Percentiles rank a stretch among this genome's conserved stretches.
These are phyloP conservation scores for Endocarpon pusillum DNA, from an alignment of 495 filamentous ascomycete species.

Conservation along the genomic window DNA sequence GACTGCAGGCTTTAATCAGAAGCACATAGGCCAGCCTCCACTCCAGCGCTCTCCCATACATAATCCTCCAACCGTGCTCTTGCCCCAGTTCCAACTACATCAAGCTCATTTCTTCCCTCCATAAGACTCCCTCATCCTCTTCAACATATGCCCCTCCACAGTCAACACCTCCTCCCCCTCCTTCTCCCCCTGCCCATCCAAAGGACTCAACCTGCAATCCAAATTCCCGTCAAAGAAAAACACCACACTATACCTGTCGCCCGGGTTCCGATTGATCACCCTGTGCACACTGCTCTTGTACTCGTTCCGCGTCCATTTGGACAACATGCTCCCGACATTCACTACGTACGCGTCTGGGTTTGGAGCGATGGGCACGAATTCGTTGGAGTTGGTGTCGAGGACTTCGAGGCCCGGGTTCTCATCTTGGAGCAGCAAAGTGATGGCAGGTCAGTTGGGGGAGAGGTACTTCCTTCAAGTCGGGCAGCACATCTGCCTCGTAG, in stretches of 20 bases:
- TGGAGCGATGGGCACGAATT: conserved; percentile 17
- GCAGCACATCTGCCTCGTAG: conserved; percentile 10
- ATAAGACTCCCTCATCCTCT: conserved; percentile 8
- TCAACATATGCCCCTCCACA: conserved; percentile 16
- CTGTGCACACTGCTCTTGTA: conserved; percentile 23
- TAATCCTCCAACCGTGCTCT: no score
- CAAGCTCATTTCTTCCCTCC: conserved; percentile 4
- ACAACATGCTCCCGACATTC: conserved; percentile 21
- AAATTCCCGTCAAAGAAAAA: conserved; percentile 26
- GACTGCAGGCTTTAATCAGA: no score
- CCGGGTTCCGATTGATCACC: conserved; percentile 17
- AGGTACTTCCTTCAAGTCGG: conserved; percentile 20
- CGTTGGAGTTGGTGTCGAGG: conserved; percentile 10
- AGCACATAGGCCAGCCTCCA: no score
- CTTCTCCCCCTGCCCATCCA: conserved; percentile 8
- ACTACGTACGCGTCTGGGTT: conserved; percentile 17
- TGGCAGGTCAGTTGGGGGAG: conserved; percentile 22
- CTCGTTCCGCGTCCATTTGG: conserved; percentile 10
- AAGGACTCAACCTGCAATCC: conserved; percentile 11
- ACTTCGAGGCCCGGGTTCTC: conserved; percentile 17
- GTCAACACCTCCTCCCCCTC: conserved; percentile 9
- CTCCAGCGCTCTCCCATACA: no score
- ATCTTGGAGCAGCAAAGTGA: conserved; percentile 24
- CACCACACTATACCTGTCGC: conserved; percentile 25
- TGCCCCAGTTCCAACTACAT: no score